These are phyloP conservation scores for Daldinia caldariorum DNA, from an alignment of 495 filamentous ascomycete species.

Conservation along the genomic window DNA sequence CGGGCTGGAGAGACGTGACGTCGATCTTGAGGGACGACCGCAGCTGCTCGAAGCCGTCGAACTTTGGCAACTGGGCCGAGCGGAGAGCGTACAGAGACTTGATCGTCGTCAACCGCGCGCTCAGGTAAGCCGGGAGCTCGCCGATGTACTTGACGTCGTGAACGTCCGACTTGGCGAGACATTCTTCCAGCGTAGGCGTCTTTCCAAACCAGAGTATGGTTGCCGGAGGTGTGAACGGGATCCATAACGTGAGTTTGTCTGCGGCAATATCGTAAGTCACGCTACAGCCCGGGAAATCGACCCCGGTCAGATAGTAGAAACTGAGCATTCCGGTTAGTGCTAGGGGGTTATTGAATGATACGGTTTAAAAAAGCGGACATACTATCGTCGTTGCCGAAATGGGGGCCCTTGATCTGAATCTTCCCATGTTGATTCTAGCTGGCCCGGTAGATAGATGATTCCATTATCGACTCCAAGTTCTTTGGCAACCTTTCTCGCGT, in stretches of 20 bases:
- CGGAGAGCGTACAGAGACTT: slow-evolving; percentile 57
- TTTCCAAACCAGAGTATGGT: slow-evolving; percentile 70
- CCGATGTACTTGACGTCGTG: slow-evolving; percentile 58
- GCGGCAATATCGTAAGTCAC: slow-evolving; percentile 70
- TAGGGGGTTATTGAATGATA: background rate
- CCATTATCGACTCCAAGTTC: slow-evolving; percentile 70
- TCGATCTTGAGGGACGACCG: slow-evolving; percentile 52
- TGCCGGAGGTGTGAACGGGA: slow-evolving; percentile 65
- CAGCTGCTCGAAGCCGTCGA: slow-evolving; percentile 47
- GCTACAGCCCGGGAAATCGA: slow-evolving; percentile 67
- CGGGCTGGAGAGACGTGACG: slow-evolving; percentile 62
- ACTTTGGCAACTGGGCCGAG: slow-evolving; percentile 53
- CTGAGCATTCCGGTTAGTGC: slow-evolving; percentile 42
- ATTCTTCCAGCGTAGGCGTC: slow-evolving; percentile 62
- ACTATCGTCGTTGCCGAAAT: slow-evolving; percentile 74
- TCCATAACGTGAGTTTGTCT: slow-evolving; percentile 68
- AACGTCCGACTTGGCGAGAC: slow-evolving; percentile 62
- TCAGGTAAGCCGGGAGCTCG: slow-evolving; percentile 50
- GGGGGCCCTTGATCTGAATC: slow-evolving; percentile 67
- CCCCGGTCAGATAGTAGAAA: slow-evolving; percentile 75
- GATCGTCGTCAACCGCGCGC: slow-evolving; percentile 42
- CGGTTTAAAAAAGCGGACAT: slow-evolving; percentile 24
- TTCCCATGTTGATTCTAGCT: slow-evolving; percentile 59
- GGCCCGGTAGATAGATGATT: slow-evolving; percentile 68
- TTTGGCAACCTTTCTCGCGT: slow-evolving; percentile 76